Evolutionary conservation across 768 basidiomycete species (phyloP), one percentile per base, ranked within the genome.

Genomic region (Floccularia luteovirens): DNA sequence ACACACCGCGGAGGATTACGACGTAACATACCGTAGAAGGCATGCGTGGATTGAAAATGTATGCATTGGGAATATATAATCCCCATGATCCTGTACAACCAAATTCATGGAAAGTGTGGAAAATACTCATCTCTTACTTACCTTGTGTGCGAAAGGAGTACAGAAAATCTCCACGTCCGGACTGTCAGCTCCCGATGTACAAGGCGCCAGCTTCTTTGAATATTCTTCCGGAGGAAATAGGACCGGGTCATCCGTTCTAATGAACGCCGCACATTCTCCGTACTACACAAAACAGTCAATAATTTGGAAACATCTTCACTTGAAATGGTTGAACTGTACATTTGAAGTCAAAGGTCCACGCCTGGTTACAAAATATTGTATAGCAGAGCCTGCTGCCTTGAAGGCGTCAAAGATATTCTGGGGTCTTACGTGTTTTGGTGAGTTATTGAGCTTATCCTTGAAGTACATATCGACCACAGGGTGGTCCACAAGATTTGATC

Each of bases 401-500:
- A 55, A 39, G 11, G 39, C 42, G n/a, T 63, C 59, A 6, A 27
- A 13, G 19, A 59, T 14, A 35, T 38, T 51, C 5, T 43, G 38
- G 0, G 64, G 63, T n/a, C 44, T 41, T 23, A 75, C 43, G 45
- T 57, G 72, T 42, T 60, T 67, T 11, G 72, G 28, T 4, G 72
- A 67, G 4, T 59, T 49, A 38, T 70, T 61, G 2, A 57, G 58
- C 38, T 69, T 79, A 45, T 80, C 77, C 46, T 67, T 68, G 55
- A 74, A 67, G 46, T 67, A 64, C 19, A 77, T 38, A 48, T 70
- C 63, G 36, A 82, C 66, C 11, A 69, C 65, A 3, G 69, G 64
- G 49, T 90, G 89, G 51, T 91, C 89, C 32, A 72, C 63, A 13
- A 91, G 69, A 54, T 89, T 70, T 6, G 71, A 63, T 11, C 90